Conservation (phyloP, 768 basidiomycete genomes). For the Candolleomyces eurysporus region DNA sequence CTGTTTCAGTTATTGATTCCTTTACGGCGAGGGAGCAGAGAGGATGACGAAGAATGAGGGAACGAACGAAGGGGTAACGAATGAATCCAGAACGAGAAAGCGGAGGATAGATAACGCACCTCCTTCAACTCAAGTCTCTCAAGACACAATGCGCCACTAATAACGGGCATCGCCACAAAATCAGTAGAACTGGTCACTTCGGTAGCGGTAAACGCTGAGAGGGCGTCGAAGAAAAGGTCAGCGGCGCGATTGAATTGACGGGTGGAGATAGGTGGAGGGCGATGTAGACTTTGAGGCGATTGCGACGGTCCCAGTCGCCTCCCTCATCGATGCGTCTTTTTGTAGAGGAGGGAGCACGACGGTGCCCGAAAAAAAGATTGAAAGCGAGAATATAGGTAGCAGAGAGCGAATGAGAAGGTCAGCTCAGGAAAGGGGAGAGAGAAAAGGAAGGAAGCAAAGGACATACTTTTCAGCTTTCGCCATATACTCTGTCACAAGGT, state of each 20-base stretch:
- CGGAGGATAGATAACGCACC: slow-evolving; percentile 38
- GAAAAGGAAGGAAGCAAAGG: not conserved
- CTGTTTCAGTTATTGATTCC: too few species aligned
- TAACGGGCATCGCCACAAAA: slow-evolving; percentile 82
- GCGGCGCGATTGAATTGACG: slow-evolving; percentile 89
- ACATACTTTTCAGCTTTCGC: not conserved
- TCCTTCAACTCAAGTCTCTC: slow-evolving; percentile 87
- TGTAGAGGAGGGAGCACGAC: not conserved
- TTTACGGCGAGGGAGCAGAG: too few species aligned
- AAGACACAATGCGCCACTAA: slow-evolving; percentile 72
- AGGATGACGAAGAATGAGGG: too few species aligned
- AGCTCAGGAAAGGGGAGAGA: not conserved
- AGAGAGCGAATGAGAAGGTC: not conserved
- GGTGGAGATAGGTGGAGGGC: slow-evolving; percentile 83
- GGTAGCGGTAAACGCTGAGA: slow-evolving; percentile 92
- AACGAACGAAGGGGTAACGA: not conserved
- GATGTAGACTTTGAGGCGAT: slow-evolving; percentile 93
- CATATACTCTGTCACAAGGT: too few species aligned
- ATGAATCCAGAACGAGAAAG: not conserved
- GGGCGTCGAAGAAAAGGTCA: slow-evolving; percentile 84
- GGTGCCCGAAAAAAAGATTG: too few species aligned
- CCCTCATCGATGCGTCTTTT: slow-evolving; percentile 77
- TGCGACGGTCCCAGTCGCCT: slow-evolving; percentile 97
- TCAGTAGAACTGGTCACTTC: slow-evolving; percentile 88
- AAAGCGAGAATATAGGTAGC: too few species aligned